phyloP scores from a whole-genome alignment of 257 asterid species.

The Nicotiana sylvestris region DNA sequence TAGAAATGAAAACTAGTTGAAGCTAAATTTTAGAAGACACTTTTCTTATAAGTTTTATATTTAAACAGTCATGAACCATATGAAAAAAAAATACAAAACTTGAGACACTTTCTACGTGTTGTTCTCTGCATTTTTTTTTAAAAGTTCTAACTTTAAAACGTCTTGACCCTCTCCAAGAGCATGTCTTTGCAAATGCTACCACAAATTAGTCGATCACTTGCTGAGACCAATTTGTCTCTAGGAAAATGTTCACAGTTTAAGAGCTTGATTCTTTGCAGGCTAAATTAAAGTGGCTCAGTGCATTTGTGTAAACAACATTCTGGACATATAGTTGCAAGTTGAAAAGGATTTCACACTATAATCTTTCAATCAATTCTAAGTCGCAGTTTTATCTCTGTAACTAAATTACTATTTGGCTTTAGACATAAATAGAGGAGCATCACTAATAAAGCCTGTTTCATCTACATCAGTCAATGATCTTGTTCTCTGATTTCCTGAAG shows the following conservation, averaged over 20 bases:
- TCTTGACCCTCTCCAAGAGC: neutral
- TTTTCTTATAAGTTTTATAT: neutral
- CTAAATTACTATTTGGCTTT: neutral
- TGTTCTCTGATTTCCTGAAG: neutral
- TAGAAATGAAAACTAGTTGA: neutral
- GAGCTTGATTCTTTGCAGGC: neutral
- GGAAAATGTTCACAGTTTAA: neutral
- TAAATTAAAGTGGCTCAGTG: neutral
- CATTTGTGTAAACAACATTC: neutral
- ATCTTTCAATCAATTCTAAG: neutral
- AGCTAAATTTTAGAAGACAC: neutral
- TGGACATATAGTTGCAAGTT: neutral
- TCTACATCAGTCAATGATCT: slow-evolving; percentile 2
- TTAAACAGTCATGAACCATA: neutral
- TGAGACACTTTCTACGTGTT: neutral
- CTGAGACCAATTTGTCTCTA: neutral
- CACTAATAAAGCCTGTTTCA: neutral
- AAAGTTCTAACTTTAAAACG: too few relatives aligned
- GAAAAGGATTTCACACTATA: neutral
- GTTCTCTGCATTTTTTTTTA: neutral
- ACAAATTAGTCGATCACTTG: neutral
- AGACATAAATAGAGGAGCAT: neutral
- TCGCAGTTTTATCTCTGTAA: neutral
- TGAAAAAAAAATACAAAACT: neutral
- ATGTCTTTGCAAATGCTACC: neutral